Percentiles rank a stretch among this genome's conserved stretches.
Evolutionary conservation across 345 rosid genomes (phyloP).

Genomic region (Luvunga scandens): DNA sequence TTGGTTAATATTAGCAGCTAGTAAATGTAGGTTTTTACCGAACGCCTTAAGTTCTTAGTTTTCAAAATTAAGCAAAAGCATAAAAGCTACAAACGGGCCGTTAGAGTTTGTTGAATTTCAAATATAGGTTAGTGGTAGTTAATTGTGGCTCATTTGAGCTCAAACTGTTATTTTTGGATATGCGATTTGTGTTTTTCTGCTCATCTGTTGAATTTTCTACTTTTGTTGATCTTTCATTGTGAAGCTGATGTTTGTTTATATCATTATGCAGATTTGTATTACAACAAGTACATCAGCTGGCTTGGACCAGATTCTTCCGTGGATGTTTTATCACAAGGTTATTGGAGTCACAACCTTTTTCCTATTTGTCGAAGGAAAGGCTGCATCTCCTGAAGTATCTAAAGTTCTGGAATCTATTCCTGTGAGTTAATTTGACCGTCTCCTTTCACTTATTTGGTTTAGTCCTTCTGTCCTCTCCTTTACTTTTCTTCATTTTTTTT

Average conservation of each 20-base stretch:
- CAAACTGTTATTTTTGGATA: not conserved
- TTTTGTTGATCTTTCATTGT: not conserved
- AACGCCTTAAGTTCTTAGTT: too few relatives aligned
- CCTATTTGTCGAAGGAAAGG: slow-evolving; percentile 93
- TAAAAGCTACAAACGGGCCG: too few relatives aligned
- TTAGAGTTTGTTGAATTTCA: not conserved
- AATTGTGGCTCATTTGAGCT: not conserved
- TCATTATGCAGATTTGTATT: slow-evolving; percentile 55
- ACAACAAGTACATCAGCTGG: slow-evolving; percentile 95
- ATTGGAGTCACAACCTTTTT: slow-evolving; percentile 87
- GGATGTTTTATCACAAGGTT: slow-evolving; percentile 97
- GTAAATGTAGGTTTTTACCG: too few relatives aligned
- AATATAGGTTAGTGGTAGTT: not conserved
- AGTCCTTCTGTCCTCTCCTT: not conserved
- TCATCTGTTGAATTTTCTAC: not conserved
- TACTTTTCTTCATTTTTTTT: not conserved
- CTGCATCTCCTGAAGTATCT: slow-evolving; percentile 76
- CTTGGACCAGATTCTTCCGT: slow-evolving; percentile 90
- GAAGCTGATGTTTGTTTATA: slow-evolving; percentile 4
- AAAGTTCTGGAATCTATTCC: slow-evolving; percentile 80
- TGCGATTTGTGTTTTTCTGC: not conserved
- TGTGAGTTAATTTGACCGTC: slow-evolving; percentile 40
- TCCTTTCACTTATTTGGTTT: slow-evolving; percentile 4
- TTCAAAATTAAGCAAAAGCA: too few relatives aligned
- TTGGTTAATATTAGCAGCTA: too few relatives aligned